These are phyloP conservation scores for Penicillium ucsense DNA, from an alignment of 495 filamentous ascomycete genomes.

Conservation along the genomic window DNA sequence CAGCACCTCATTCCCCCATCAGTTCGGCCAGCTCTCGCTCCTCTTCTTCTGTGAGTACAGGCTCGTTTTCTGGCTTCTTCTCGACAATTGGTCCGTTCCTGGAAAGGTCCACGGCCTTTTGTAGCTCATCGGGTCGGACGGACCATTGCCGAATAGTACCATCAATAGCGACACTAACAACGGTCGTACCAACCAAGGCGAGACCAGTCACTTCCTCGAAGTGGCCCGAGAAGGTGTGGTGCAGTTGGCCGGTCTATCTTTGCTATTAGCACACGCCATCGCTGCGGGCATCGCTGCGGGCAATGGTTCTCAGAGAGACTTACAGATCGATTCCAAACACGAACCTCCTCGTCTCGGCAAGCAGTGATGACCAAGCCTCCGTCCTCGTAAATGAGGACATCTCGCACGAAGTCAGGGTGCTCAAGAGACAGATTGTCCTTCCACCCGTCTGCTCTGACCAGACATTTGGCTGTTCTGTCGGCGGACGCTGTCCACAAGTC, in stretches of 20 bases:
- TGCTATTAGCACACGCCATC: constrained; percentile 4
- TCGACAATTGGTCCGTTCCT: constrained; percentile 42
- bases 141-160: constrained; percentile 78
- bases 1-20: constrained; percentile 55
- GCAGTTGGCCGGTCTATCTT: constrained; percentile 54
- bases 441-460: constrained; percentile 56
- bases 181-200: constrained; percentile 46
- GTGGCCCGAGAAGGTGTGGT: constrained; percentile 73
- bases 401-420: constrained; percentile 85
- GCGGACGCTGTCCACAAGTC: constrained; percentile 89
- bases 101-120: constrained; percentile 48
- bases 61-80: constrained; percentile 33
- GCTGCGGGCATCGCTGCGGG: constrained; percentile 2
- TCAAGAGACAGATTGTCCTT: constrained; percentile 57
- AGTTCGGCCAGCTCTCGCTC: constrained; percentile 80
- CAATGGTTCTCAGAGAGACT: constrained; percentile 6
- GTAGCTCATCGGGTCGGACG: constrained; percentile 53
- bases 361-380: constrained; percentile 81
- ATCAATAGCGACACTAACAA: constrained; percentile 82
- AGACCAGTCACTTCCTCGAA: constrained; percentile 87
- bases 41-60: constrained; percentile 66
- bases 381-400: constrained; percentile 59
- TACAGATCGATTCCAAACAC: constrained; percentile 71
- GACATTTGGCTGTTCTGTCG: constrained; percentile 71
- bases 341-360: constrained; percentile 83